phyloP scores from a whole-genome alignment of 192 early-diverging fungal genomes.

The Coemansia sp. region DNA sequence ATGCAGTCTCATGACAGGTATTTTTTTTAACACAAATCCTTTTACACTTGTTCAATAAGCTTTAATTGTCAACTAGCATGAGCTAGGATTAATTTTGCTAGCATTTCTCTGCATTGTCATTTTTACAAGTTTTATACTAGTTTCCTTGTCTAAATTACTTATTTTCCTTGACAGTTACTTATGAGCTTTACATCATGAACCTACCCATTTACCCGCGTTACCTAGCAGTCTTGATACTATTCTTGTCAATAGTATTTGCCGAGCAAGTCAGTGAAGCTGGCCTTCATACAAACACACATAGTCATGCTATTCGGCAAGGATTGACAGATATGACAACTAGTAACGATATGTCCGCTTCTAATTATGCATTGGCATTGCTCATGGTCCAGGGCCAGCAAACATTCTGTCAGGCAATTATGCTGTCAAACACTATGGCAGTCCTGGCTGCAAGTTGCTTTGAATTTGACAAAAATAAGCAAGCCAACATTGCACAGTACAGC shows the following conservation, averaged over 20 bases:
- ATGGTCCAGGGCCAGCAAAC: conserved; percentile 10
- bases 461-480: not conserved
- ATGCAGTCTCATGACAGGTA: too few species aligned
- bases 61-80: too few species aligned
- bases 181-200: not conserved
- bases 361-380: too few species aligned
- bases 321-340: not conserved
- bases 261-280: not conserved
- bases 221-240: not conserved
- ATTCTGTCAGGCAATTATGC: conserved; percentile 1
- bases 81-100: too few species aligned
- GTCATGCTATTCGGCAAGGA: not conserved
- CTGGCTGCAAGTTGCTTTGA: conserved; percentile 17
- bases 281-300: not conserved
- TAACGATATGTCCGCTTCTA: not conserved
- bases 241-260: not conserved
- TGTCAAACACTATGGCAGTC: conserved; percentile 5
- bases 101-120: too few species aligned
- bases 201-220: not conserved
- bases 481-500: conserved; percentile 1
- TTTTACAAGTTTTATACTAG: too few species aligned
- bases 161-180: not conserved
- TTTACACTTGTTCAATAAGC: too few species aligned
- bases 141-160: too few species aligned
- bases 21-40: too few species aligned